phyloP scores from a whole-genome alignment of 2,329 filamentous ascomycete species.

The Neobulgaria alba region DNA sequence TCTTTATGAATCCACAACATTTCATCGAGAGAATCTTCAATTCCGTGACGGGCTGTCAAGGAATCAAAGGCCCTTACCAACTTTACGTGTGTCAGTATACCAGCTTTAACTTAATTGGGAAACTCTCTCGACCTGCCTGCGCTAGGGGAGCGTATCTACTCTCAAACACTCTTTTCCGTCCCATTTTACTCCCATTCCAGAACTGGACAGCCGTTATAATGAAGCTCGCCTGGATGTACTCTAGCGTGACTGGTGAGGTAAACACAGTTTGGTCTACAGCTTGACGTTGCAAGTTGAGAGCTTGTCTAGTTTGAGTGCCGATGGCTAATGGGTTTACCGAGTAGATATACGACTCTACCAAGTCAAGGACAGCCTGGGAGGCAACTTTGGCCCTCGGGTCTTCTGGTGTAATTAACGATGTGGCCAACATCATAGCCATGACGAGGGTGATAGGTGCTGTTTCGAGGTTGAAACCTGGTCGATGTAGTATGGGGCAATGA shows the following conservation, averaged over 20 bases:
- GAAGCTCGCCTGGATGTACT: constrained; percentile 35
- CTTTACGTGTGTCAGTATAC: too few relatives aligned
- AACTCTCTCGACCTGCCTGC: constrained; percentile 33
- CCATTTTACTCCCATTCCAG: constrained; percentile 33
- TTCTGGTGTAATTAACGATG: too few relatives aligned
- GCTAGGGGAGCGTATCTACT: constrained; percentile 34
- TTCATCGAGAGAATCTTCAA: constrained; percentile 32
- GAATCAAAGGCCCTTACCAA: too few relatives aligned
- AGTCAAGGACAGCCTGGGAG: constrained; percentile 34
- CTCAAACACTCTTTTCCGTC: constrained; percentile 35
- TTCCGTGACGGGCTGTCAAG: constrained; percentile 31
- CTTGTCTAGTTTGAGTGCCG: constrained; percentile 32
- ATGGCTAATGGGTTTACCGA: constrained; percentile 34
- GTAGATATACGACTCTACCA: constrained; percentile 36
- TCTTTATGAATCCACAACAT: constrained; percentile 36
- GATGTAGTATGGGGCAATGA: constrained; percentile 36
- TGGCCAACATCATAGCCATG: too few relatives aligned
- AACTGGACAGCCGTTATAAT: constrained; percentile 35
- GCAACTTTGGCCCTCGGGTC: constrained; percentile 30
- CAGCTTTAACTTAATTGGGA: too few relatives aligned
- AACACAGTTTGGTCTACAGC: constrained; percentile 19
- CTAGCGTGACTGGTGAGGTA: constrained; percentile 30
- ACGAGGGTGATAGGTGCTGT: constrained; percentile 31
- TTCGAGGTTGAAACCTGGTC: constrained; percentile 33
- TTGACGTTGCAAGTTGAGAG: too few relatives aligned